Evolutionary conservation across 2,329 filamentous ascomycete species (phyloP).

Genomic region (Lasiodiplodia sp.): DNA sequence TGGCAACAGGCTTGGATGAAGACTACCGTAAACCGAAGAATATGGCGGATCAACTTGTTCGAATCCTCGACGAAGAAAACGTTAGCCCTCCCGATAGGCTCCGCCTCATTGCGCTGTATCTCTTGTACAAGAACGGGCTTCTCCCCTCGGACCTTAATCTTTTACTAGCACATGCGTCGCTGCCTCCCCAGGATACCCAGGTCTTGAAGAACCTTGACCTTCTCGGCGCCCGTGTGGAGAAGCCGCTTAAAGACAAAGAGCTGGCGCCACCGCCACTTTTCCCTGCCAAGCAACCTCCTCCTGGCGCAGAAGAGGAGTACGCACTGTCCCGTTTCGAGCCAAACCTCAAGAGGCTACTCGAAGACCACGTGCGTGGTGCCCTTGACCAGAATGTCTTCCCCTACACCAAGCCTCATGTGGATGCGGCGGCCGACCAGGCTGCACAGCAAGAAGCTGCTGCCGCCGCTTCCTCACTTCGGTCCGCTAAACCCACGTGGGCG

Average conservation of each 20-base stretch:
- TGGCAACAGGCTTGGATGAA: constrained; percentile 92
- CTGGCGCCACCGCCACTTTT: constrained; percentile 74
- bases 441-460: constrained; percentile 57
- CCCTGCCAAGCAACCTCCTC: constrained; percentile 65
- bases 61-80: constrained; percentile 84
- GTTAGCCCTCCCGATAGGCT: constrained; percentile 77
- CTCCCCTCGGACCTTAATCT: constrained; percentile 84
- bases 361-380: constrained; percentile 62
- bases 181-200: constrained; percentile 76
- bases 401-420: constrained; percentile 63
- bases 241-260: constrained; percentile 78
- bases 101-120: constrained; percentile 83
- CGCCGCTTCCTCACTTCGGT: constrained; percentile 74
- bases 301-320: constrained; percentile 72
- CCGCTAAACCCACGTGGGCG: constrained; percentile 95
- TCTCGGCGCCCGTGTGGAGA: constrained; percentile 76
- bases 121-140: constrained; percentile 85
- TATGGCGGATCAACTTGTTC: constrained; percentile 81
- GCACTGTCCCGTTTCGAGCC: constrained; percentile 88
- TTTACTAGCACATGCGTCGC: constrained; percentile 80
- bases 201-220: constrained; percentile 80
- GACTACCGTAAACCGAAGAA: constrained; percentile 92
- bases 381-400: constrained; percentile 55
- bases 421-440: constrained; percentile 64
- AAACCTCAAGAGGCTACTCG: constrained; percentile 80